Evolutionary conservation across 164 flowering plant genomes (phyloP).

Genomic region (Cinnamomum chago): DNA sequence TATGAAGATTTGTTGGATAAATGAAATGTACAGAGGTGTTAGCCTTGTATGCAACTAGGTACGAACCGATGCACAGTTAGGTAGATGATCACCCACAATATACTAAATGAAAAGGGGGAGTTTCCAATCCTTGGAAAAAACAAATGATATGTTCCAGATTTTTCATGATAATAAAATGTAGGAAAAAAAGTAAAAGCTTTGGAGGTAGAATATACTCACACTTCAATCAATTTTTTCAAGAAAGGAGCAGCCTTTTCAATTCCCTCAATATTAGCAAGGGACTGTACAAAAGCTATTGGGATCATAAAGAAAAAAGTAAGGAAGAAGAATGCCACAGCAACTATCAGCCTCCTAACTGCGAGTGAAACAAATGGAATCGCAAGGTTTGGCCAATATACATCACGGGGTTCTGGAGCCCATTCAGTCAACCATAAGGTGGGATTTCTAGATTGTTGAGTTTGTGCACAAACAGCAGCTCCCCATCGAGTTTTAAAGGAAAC

Average conservation of each 20-base stretch:
- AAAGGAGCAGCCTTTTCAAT: constrained; percentile 69
- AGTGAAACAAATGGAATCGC: constrained; percentile 82
- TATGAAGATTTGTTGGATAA: no score
- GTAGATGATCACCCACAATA: no score
- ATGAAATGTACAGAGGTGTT: no score
- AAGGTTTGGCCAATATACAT: constrained; percentile 80
- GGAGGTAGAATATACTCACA: constrained; percentile 18
- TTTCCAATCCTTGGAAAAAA: no score
- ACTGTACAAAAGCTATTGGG: constrained; percentile 82
- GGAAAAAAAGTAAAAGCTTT: not conserved
- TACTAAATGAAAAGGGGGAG: no score
- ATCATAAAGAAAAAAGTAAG: constrained; percentile 92
- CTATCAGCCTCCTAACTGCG: constrained; percentile 57
- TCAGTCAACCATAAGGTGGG: constrained; percentile 90
- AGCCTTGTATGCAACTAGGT: no score
- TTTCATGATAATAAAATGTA: not conserved
- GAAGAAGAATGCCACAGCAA: constrained; percentile 75
- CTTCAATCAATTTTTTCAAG: constrained; percentile 48
- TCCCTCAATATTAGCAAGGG: constrained; percentile 82
- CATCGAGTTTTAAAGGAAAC: constrained; percentile 86
- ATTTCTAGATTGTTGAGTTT: constrained; percentile 82
- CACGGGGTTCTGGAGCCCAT: constrained; percentile 95
- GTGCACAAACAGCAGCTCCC: constrained; percentile 96
- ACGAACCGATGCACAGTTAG: no score
- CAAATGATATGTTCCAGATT: not conserved